Evolutionary conservation across 371 early-diverging fungal species (phyloP).

Genomic region (Funneliformis caledonium): DNA sequence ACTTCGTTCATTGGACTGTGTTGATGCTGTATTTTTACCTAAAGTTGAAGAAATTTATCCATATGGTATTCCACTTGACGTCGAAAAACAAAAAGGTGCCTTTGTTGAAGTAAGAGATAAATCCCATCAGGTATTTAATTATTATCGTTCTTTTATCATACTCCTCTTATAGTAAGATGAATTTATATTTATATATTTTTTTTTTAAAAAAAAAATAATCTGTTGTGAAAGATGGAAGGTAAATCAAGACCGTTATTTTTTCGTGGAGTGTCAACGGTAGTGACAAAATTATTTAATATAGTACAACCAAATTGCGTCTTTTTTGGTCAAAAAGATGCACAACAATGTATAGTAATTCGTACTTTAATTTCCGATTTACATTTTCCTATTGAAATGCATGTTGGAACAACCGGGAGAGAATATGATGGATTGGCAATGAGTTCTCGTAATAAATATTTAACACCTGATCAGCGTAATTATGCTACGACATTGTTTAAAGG

Average conservation of each 20-base stretch:
- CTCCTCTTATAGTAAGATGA: neutral
- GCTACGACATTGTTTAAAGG: slow-evolving; percentile 82
- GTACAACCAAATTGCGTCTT: slow-evolving; percentile 82
- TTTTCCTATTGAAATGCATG: slow-evolving; percentile 75
- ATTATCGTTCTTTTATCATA: neutral
- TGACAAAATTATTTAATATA: slow-evolving; percentile 91
- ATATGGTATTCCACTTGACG: slow-evolving; percentile 79
- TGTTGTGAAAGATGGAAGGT: slow-evolving; percentile 75
- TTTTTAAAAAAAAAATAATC: neutral
- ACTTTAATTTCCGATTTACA: slow-evolving; percentile 83
- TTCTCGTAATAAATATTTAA: slow-evolving; percentile 87
- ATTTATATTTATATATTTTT: neutral
- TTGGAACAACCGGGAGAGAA: slow-evolving; percentile 83
- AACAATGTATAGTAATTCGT: slow-evolving; percentile 91
- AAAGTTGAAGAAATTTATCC: slow-evolving; percentile 93
- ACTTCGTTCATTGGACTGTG: slow-evolving; percentile 54
- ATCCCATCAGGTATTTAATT: slow-evolving; percentile 67
- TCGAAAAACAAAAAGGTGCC: slow-evolving; percentile 77
- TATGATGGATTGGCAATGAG: slow-evolving; percentile 89
- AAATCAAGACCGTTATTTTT: slow-evolving; percentile 94
- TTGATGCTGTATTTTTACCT: slow-evolving; percentile 79
- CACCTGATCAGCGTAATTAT: slow-evolving; percentile 64
- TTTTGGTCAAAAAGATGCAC: slow-evolving; percentile 98
- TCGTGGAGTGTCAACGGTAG: slow-evolving; percentile 96
- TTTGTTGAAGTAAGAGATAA: slow-evolving; percentile 92